A percentile compares a stretch with the other conserved stretches of the same genome.
Evolutionary conservation across 306 rosid genomes (phyloP).

Genomic region (Vigna hirtella): DNA sequence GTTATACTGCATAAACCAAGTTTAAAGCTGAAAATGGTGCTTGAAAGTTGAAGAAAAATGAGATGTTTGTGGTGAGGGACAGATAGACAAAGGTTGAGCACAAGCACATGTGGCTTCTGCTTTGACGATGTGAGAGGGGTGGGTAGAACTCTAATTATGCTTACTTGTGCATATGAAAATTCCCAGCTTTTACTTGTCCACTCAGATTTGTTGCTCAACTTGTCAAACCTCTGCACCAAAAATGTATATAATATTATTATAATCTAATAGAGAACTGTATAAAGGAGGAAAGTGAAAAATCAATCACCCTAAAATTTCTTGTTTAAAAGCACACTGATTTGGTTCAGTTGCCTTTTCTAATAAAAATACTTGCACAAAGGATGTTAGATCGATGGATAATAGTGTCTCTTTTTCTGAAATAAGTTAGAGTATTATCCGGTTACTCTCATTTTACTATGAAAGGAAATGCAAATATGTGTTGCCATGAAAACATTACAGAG

Average conservation of each 20-base stretch:
- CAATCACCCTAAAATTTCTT: conserved; percentile 22
- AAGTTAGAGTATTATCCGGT: background rate
- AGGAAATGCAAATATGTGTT: background rate
- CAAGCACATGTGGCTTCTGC: conserved; percentile 59
- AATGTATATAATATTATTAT: background rate
- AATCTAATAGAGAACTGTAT: background rate
- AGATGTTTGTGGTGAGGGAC: conserved; percentile 40
- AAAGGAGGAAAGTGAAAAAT: background rate
- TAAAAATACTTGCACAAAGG: background rate
- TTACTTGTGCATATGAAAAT: conserved; percentile 54
- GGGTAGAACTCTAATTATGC: conserved; percentile 65
- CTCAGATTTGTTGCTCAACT: conserved; percentile 43
- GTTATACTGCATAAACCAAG: background rate
- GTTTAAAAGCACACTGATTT: background rate
- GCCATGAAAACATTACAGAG: no score
- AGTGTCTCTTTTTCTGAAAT: no score
- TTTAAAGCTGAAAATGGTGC: conserved; percentile 32
- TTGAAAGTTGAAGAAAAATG: conserved; percentile 23
- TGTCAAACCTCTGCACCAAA: conserved; percentile 35
- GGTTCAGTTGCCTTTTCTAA: background rate
- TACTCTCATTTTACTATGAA: background rate
- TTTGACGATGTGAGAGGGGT: conserved; percentile 46
- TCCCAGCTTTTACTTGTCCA: conserved; percentile 52
- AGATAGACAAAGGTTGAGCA: conserved; percentile 45
- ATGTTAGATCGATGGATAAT: background rate